A percentile compares a stretch with the other conserved stretches of the same genome.
These are phyloP conservation scores for Thalia dealbata DNA, from an alignment of 176 grass and related monocot species.

Conservation along the genomic window DNA sequence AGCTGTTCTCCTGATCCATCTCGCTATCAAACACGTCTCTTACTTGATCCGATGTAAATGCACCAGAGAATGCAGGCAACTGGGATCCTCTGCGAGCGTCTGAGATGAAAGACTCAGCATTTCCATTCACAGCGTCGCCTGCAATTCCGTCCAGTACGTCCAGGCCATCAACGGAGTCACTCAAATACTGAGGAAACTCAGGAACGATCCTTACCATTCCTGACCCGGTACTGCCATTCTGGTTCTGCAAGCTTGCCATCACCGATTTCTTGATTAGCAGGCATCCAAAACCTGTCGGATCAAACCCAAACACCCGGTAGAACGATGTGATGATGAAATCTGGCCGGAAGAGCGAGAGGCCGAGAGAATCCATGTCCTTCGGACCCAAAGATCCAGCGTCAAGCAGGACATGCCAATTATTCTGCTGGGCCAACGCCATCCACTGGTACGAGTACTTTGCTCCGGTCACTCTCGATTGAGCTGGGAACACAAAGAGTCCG, in stretches of 20 bases:
- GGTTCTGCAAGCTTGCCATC: conserved; percentile 66
- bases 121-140: conserved; percentile 48
- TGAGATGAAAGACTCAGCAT: conserved; percentile 33
- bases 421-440: conserved; percentile 99
- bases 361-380: conserved; percentile 95
- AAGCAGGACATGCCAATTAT: conserved; percentile 92
- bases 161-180: conserved; percentile 68
- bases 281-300: conserved; percentile 93
- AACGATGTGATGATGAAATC: conserved; percentile 99
- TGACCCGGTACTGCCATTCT: conserved; percentile 47
- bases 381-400: conserved; percentile 96
- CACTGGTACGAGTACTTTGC: conserved; percentile 97
- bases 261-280: conserved; percentile 95
- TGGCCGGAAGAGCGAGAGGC: conserved; percentile 78
- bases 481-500: conserved; percentile 88
- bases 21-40: conserved; percentile 83
- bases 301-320: conserved; percentile 85
- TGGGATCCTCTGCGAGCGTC: conserved; percentile 50
- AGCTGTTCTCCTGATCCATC: conserved; percentile 89
- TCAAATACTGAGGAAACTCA: conserved; percentile 79
- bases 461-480: conserved; percentile 90
- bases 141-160: conserved; percentile 64
- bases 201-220: conserved; percentile 90
- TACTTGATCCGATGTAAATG: conserved; percentile 81
- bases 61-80: conserved; percentile 84